phyloP scores from a whole-genome alignment of 768 basidiomycete species.

The Kwoniella sp. region DNA sequence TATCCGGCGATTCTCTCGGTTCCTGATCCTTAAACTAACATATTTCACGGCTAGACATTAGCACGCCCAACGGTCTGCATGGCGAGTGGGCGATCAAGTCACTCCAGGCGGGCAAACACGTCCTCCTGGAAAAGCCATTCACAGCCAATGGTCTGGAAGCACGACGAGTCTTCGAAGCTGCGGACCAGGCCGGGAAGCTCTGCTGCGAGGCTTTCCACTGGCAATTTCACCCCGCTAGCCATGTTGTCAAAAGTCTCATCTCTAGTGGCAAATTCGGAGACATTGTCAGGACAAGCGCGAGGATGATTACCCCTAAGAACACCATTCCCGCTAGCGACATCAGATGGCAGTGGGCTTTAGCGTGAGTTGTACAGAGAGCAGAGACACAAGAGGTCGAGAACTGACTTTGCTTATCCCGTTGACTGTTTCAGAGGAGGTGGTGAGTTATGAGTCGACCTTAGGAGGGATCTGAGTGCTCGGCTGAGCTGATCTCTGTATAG shows the following conservation, averaged over 20 bases:
- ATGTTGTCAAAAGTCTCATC: constrained; percentile 15
- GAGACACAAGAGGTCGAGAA: too few relatives aligned
- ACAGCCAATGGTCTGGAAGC: constrained; percentile 15
- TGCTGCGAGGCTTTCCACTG: constrained; percentile 14
- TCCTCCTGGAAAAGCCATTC: constrained; percentile 16
- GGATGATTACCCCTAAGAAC: constrained; percentile 12
- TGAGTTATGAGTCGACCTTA: too few relatives aligned
- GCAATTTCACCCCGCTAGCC: constrained; percentile 16
- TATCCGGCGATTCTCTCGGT: too few relatives aligned
- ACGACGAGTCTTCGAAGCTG: constrained; percentile 8
- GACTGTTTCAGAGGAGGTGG: constrained; percentile 6
- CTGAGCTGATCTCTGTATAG: not conserved
- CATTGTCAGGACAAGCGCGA: constrained; percentile 12
- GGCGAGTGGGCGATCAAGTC: constrained; percentile 21
- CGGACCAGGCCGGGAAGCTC: constrained; percentile 2
- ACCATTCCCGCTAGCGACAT: constrained; percentile 17
- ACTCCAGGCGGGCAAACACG: constrained; percentile 17
- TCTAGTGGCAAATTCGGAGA: constrained; percentile 20
- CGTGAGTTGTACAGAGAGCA: too few relatives aligned
- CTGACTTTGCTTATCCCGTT: too few relatives aligned
- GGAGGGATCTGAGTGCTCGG: not conserved
- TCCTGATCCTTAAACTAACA: not conserved
- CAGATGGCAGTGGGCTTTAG: constrained; percentile 13
- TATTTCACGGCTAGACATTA: constrained; percentile 2
- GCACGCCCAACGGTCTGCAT: constrained; percentile 10